These are phyloP conservation scores for Lipomyces sp. DNA, from an alignment of 805 yeast species.

Conservation along the genomic window DNA sequence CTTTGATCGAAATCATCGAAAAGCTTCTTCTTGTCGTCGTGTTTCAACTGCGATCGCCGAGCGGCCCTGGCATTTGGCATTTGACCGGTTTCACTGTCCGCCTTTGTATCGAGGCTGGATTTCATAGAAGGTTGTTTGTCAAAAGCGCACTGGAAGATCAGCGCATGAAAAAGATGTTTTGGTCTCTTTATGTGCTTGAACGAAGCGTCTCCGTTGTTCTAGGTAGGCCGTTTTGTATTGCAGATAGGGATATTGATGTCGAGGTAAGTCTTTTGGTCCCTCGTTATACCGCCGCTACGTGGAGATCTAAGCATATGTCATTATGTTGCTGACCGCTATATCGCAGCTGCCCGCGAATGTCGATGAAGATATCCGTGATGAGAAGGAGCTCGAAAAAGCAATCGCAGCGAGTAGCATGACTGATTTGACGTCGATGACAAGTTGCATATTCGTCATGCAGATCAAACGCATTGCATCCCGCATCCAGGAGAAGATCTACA, in stretches of 20 bases:
- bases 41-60: constrained; percentile 25
- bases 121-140: constrained; percentile 16
- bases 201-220: constrained; percentile 24
- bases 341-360: constrained; percentile 25
- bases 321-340: background rate
- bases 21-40: constrained; percentile 21
- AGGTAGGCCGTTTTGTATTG: constrained; percentile 27
- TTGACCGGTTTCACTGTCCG: constrained; percentile 26
- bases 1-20: constrained; percentile 23
- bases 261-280: constrained; percentile 19
- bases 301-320: background rate
- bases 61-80: constrained; percentile 29
- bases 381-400: constrained; percentile 18
- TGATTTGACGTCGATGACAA: constrained; percentile 20
- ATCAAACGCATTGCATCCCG: constrained; percentile 22
- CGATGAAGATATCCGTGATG: constrained; percentile 23
- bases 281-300: too few species aligned
- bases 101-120: constrained; percentile 26
- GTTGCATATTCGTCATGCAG: constrained; percentile 20
- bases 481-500: constrained; percentile 24
- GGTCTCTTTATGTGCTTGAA: constrained; percentile 26
- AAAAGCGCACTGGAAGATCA: constrained; percentile 24
- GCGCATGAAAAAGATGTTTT: constrained; percentile 16
- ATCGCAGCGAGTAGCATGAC: constrained; percentile 6
- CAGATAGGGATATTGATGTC: constrained; percentile 27